A percentile compares a stretch with the other conserved stretches of the same genome.
Conservation (phyloP, 345 rosid species). For the Hevea brasiliensis region DNA sequence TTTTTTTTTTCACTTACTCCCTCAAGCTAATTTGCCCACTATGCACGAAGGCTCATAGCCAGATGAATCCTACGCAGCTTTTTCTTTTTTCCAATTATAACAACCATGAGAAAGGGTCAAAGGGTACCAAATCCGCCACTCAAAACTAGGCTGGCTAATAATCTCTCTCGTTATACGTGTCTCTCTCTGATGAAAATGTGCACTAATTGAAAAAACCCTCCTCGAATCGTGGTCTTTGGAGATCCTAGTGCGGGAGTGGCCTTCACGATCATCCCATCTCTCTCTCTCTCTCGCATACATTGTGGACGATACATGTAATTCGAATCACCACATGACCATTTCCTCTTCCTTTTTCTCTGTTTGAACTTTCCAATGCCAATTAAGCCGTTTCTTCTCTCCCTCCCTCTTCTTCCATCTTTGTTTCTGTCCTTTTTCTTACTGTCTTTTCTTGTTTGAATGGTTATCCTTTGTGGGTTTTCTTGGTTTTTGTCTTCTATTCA, state of each 20-base stretch:
- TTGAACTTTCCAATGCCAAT: constrained; percentile 34
- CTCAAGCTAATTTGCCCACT: too few species aligned
- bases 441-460: constrained; percentile 29
- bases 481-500: constrained; percentile 10
- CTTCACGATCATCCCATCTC: constrained; percentile 42
- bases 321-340: constrained; percentile 84
- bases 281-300: neutral
- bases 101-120: neutral
- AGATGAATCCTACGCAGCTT: neutral
- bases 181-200: neutral
- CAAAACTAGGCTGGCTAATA: neutral
- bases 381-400: constrained; percentile 17
- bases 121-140: neutral
- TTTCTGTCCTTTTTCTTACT: constrained; percentile 22
- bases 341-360: constrained; percentile 45
- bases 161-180: neutral
- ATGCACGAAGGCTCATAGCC: neutral
- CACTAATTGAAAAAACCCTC: neutral
- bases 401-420: constrained; percentile 3
- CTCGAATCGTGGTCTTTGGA: constrained; percentile 36
- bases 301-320: constrained; percentile 19
- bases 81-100: neutral
- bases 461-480: constrained; percentile 28
- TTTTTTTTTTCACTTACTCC: too few species aligned
- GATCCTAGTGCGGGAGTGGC: constrained; percentile 31